Evolutionary conservation across 2,329 filamentous ascomycete genomes (phyloP).

Genomic region (Lachnellula hyalina): DNA sequence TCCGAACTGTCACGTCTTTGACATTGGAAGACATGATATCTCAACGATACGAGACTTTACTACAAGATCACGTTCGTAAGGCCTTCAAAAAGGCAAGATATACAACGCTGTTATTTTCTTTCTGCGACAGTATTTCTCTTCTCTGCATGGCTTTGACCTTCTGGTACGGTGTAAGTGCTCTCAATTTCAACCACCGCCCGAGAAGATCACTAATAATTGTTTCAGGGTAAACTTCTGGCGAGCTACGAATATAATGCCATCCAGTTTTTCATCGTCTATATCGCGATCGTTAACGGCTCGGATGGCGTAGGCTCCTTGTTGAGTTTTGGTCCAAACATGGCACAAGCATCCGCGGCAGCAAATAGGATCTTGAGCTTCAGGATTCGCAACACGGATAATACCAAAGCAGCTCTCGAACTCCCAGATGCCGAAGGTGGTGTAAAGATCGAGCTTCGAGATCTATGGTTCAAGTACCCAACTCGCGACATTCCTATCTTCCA

Average conservation of each 20-base stretch:
- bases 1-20: constrained; percentile 55
- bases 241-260: constrained; percentile 36
- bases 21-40: constrained; percentile 56
- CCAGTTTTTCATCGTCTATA: constrained; percentile 51
- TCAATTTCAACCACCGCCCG: neutral
- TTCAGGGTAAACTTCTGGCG: constrained; percentile 39
- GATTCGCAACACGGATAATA: constrained; percentile 1
- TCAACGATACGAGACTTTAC: constrained; percentile 41
- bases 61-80: constrained; percentile 42
- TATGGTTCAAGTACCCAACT: constrained; percentile 57
- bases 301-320: constrained; percentile 50
- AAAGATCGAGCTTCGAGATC: constrained; percentile 50
- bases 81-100: constrained; percentile 44
- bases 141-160: constrained; percentile 54
- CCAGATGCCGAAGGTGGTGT: constrained; percentile 38
- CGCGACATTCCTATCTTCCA: constrained; percentile 53
- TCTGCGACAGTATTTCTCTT: constrained; percentile 50
- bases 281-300: constrained; percentile 46
- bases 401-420: constrained; percentile 12
- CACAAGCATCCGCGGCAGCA: constrained; percentile 52
- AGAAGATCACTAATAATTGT: neutral
- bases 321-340: constrained; percentile 48
- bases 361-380: constrained; percentile 50
- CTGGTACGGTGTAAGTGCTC: constrained; percentile 37
- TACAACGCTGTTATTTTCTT: constrained; percentile 46